Evolutionary conservation across 129 eudicot species (phyloP).

Genomic region (Saposhnikovia divaricata): DNA sequence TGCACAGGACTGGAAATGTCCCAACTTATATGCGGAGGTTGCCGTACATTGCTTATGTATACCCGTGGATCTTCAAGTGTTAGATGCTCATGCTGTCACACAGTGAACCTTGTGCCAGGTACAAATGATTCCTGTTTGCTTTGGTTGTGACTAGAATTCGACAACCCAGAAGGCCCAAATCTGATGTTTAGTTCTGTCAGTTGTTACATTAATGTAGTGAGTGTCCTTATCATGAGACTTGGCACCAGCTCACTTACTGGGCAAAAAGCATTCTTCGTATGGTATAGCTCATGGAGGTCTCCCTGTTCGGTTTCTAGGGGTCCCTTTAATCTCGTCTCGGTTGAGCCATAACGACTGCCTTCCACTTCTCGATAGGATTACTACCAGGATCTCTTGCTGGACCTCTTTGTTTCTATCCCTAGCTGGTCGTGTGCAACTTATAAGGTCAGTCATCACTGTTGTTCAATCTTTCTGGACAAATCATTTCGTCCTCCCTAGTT

Average conservation of each 20-base stretch:
- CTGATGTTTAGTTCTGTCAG: background rate
- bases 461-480: no score
- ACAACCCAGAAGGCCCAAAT: background rate
- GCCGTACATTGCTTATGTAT: conserved; percentile 73
- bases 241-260: background rate
- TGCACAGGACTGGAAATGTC: conserved; percentile 75
- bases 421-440: no score
- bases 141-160: background rate
- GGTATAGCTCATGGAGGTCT: no score
- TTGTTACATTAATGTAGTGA: background rate
- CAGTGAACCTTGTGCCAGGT: conserved; percentile 77
- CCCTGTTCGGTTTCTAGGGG: no score
- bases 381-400: no score
- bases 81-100: conserved; percentile 82
- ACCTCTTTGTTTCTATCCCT: no score
- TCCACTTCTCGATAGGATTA: no score
- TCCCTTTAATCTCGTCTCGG: no score
- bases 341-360: no score
- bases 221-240: background rate
- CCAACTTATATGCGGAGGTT: conserved; percentile 77
- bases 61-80: conserved; percentile 84
- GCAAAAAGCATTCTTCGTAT: no score
- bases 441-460: no score
- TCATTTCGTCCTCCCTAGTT: no score
- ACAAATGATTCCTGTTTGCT: conserved; percentile 3